Conservation (phyloP, 2,329 filamentous ascomycete species). For the Claviceps purpurea region DNA sequence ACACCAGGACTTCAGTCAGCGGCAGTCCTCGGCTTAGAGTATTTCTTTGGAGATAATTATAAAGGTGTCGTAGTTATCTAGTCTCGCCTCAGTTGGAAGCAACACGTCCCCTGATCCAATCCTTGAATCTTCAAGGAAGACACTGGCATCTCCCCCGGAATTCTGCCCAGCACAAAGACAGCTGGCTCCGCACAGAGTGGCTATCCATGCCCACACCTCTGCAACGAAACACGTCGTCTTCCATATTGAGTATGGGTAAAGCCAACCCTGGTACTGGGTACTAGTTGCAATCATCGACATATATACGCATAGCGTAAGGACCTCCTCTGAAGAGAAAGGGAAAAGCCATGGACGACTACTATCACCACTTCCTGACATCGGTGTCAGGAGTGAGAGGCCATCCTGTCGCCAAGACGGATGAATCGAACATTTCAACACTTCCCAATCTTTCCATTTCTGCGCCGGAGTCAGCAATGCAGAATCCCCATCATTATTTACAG, state of each 20-base stretch:
- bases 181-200: constrained; percentile 4
- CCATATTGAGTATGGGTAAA: constrained; percentile 5
- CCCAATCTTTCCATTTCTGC: constrained; percentile 18
- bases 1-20: neutral
- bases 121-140: constrained; percentile 1
- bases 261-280: constrained; percentile 1
- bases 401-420: constrained; percentile 25
- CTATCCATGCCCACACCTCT: constrained; percentile 5
- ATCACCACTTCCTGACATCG: constrained; percentile 40
- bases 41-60: no score
- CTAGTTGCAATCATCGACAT: constrained; percentile 4
- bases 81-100: neutral
- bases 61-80: neutral
- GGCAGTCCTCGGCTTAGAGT: neutral
- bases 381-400: constrained; percentile 32
- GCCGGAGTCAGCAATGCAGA: constrained; percentile 21
- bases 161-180: constrained; percentile 1
- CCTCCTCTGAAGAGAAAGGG: neutral
- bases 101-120: neutral
- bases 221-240: constrained; percentile 3
- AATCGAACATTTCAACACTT: constrained; percentile 24
- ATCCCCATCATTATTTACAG: constrained; percentile 32
- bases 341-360: constrained; percentile 39
- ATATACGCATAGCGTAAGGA: constrained; percentile 2
- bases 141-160: constrained; percentile 6